These are phyloP conservation scores for Truncatella angustata DNA, from an alignment of 2,329 filamentous ascomycete species.

Conservation along the genomic window DNA sequence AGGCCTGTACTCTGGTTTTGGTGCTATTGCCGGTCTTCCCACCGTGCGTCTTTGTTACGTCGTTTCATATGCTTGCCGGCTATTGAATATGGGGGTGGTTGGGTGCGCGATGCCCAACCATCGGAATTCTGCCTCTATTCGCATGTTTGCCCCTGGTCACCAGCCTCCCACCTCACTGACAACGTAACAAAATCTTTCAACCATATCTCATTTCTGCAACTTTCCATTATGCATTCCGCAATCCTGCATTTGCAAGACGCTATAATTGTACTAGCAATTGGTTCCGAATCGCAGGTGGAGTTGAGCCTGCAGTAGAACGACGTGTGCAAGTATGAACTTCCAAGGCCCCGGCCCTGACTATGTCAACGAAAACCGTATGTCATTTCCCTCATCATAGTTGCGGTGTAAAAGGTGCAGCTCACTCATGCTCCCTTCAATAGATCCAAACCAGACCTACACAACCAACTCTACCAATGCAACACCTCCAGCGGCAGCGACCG, in stretches of 20 bases:
- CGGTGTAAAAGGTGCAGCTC: not conserved
- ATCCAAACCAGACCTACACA: slow-evolving; percentile 16
- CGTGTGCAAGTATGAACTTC: slow-evolving; percentile 3
- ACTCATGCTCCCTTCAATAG: slow-evolving; percentile 12
- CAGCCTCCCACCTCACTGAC: slow-evolving; percentile 3
- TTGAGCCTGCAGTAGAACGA: slow-evolving; percentile 8
- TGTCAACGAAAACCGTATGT: slow-evolving; percentile 9
- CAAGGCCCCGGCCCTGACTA: slow-evolving; percentile 5
- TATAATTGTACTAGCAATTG: slow-evolving; percentile 6
- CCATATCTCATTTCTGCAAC: slow-evolving; percentile 9
- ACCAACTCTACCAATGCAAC: slow-evolving; percentile 16
- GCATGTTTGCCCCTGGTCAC: not conserved
- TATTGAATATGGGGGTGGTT: slow-evolving; percentile 1
- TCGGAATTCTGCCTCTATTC: slow-evolving; percentile 1
- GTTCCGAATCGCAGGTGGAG: slow-evolving; percentile 6
- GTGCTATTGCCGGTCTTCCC: too few species aligned
- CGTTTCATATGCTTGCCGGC: slow-evolving; percentile 3
- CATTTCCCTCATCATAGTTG: slow-evolving; percentile 2
- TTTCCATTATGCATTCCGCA: slow-evolving; percentile 8
- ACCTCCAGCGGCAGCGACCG: slow-evolving; percentile 19
- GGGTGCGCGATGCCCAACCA: slow-evolving; percentile 7
- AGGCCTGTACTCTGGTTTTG: too few species aligned
- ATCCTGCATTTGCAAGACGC: slow-evolving; percentile 5
- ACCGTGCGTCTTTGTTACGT: not conserved
- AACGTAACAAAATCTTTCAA: not conserved